phyloP scores from a whole-genome alignment of 2,329 filamentous ascomycete genomes.

The Hypoxylon sp. region DNA sequence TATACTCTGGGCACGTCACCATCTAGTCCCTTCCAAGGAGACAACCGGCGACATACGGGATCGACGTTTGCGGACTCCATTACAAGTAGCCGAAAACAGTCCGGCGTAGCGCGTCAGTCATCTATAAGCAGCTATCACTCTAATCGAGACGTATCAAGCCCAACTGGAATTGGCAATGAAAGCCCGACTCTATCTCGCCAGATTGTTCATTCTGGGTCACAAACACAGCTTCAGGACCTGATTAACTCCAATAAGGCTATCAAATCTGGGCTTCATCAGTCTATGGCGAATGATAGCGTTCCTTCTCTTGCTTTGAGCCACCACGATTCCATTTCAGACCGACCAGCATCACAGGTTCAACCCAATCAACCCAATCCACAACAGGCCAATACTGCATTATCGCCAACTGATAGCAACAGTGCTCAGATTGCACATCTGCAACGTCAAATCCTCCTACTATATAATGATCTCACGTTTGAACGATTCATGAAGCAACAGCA shows the following conservation, averaged over 20 bases:
- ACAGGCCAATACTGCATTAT: conserved; percentile 50
- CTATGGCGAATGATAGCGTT: conserved; percentile 71
- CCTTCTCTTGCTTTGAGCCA: conserved; percentile 67
- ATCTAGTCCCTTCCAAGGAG: conserved; percentile 51
- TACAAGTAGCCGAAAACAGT: conserved; percentile 57
- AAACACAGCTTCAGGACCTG: conserved; percentile 72
- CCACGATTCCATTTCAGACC: conserved; percentile 63
- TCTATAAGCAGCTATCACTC: conserved; percentile 69
- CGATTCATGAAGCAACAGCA: conserved; percentile 88
- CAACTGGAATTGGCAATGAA: conserved; percentile 62
- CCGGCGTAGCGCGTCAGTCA: conserved; percentile 58
- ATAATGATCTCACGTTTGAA: conserved; percentile 87
- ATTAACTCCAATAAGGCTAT: conserved; percentile 72
- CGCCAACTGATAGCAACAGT: conserved; percentile 43
- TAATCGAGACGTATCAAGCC: conserved; percentile 62
- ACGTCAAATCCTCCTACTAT: conserved; percentile 80
- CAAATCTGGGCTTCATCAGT: conserved; percentile 69
- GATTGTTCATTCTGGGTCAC: conserved; percentile 63
- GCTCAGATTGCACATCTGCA: conserved; percentile 69
- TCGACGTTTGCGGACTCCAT: conserved; percentile 65
- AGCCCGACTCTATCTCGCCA: conserved; percentile 75
- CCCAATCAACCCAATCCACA: conserved; percentile 52
- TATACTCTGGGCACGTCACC: conserved; percentile 45
- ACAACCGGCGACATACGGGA: conserved; percentile 69
- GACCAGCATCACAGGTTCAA: conserved; percentile 51